Percentiles rank a stretch among this genome's conserved stretches.
Conservation (phyloP, 108 stramenopile species). For the Nitzschia palea region DNA sequence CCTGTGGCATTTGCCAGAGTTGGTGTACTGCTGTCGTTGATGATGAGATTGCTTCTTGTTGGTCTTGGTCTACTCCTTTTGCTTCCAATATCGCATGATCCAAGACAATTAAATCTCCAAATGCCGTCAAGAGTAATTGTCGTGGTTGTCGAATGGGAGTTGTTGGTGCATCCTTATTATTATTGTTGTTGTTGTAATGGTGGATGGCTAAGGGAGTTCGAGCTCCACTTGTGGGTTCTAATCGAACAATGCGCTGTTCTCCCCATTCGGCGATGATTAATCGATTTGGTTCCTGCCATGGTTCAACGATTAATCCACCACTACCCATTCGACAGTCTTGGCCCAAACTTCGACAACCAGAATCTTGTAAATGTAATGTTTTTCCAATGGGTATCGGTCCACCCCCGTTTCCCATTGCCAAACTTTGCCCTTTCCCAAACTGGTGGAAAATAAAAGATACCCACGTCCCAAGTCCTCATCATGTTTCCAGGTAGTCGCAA, state of each 20-base stretch:
- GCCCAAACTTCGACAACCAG: conserved; percentile 65
- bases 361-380: conserved; percentile 61
- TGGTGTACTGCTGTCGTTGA: not conserved
- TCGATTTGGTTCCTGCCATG: not conserved
- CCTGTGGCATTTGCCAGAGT: conserved; percentile 56
- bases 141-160: conserved; percentile 36
- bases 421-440: conserved; percentile 47
- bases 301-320: conserved; percentile 58
- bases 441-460: conserved; percentile 55
- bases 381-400: conserved; percentile 81
- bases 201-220: conserved; percentile 60
- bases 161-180: conserved; percentile 7
- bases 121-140: conserved; percentile 59
- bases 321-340: conserved; percentile 39
- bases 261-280: conserved; percentile 70
- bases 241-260: conserved; percentile 66
- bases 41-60: not conserved
- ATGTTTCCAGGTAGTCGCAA: conserved; percentile 61
- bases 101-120: conserved; percentile 71
- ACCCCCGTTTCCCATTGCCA: conserved; percentile 80
- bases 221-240: conserved; percentile 71
- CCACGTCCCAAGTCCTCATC: conserved; percentile 72
- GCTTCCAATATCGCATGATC: conserved; percentile 4
- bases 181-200: not conserved
- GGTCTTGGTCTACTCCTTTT: conserved; percentile 13